Base-by-base conservation (phyloP, 805 yeast species). In the Pichia phayaonensis region DNA sequence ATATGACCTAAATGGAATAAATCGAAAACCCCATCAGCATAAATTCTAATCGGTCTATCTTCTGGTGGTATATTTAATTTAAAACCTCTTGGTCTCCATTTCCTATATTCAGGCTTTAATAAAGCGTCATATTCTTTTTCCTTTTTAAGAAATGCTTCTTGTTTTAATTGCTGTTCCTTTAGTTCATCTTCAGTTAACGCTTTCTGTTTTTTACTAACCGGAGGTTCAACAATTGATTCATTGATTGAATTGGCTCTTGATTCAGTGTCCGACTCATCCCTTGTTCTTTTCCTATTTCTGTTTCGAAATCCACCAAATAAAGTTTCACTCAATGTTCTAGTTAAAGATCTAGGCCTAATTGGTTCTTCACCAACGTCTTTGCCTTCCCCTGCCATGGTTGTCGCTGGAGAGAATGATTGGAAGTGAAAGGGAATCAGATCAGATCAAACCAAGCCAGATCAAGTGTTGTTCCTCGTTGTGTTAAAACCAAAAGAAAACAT, bases 11-110 rank as follows among this genome's bases (percentile, higher is more conserved):
- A 67, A 68, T 94, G 99, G 71, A 94, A 94, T 55, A 94, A 72
- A 69, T 94, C 99, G 72, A 94, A 94, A 20, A 94, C 97, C 48
- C 99, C 99, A 69, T 94, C 99, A 7, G 99, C 99, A 65, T 94
- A 94, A n/a, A 94, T 80, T 53, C 99, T 77, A 27, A 94, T 81
- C 1, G 96, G 90, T 52, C 97, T 76, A 61, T 85, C 94, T 4
- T 65, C 72, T 2, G 97, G 95, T 2, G 99, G 99, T 24, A 83
- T 59, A 58, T 88, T 89, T 67, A 94, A 79, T 57, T 72, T 73
- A 70, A 69, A 89, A 2, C 97, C 97, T 31, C 69, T 68, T 23
- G 96, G 97, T 59, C 96, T 77, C 70, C 74, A 88, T 68, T 81
- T 85, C 52, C 90, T 74, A 61, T 78, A 79, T 54, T 86, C 81